Conservation (phyloP, 441 rosid genomes). For the Omphalea diandra region DNA sequence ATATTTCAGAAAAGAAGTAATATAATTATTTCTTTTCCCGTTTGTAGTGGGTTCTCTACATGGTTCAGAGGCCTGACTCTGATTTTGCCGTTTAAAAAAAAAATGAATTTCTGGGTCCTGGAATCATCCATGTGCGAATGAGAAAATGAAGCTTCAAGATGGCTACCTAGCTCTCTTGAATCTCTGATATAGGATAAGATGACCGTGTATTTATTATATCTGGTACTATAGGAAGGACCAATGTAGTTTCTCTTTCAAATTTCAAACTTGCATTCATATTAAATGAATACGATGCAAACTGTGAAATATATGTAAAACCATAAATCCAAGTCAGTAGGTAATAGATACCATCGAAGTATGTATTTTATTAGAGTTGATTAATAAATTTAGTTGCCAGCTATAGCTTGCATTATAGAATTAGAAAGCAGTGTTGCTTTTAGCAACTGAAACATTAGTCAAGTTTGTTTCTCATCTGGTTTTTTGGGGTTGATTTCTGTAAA, state of each 20-base stretch:
- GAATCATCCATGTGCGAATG: slow-evolving; percentile 23
- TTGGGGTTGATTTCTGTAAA: too few species aligned
- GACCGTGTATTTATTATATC: slow-evolving; percentile 25
- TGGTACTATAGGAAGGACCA: background rate
- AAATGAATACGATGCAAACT: background rate
- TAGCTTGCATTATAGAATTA: too few species aligned
- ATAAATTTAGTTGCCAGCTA: too few species aligned
- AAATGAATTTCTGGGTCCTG: background rate
- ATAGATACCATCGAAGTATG: background rate
- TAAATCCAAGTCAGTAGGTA: background rate
- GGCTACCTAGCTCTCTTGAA: background rate
- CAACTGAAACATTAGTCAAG: too few species aligned
- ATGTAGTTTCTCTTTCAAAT: slow-evolving; percentile 15
- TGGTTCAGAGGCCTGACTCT: background rate
- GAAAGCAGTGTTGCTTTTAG: too few species aligned
- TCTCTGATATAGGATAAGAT: slow-evolving; percentile 9
- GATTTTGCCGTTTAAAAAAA: slow-evolving; percentile 9
- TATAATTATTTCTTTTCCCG: background rate
- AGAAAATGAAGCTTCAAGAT: slow-evolving; percentile 25
- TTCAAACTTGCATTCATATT: background rate
- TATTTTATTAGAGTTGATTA: too few species aligned
- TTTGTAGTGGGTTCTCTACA: background rate
- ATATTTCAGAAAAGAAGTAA: background rate
- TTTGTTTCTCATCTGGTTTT: too few species aligned
- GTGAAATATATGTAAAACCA: background rate